These are phyloP conservation scores for Elsinoe fawcettii DNA, from an alignment of 2,329 filamentous ascomycete species.

Conservation along the genomic window DNA sequence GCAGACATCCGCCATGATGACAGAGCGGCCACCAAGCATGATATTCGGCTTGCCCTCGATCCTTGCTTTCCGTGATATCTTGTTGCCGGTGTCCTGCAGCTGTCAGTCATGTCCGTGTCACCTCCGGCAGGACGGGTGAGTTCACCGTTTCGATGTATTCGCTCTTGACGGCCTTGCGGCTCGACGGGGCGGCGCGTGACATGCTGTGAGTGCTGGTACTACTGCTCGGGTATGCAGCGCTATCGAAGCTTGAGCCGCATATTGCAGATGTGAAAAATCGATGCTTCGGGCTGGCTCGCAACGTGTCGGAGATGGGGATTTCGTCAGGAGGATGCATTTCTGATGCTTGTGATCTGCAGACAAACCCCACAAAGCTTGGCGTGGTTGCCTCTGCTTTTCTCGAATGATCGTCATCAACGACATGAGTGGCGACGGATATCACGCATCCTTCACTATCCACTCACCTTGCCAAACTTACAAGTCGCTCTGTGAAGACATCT, in stretches of 20 bases:
- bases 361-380: constrained; percentile 5
- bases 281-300: neutral
- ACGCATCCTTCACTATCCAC: neutral
- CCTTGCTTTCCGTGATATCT: constrained; percentile 84
- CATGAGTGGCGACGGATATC: neutral
- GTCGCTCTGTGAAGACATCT: neutral
- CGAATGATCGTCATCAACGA: neutral
- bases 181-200: constrained; percentile 34
- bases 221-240: neutral
- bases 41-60: constrained; percentile 97
- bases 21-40: constrained; percentile 86
- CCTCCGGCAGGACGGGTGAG: constrained; percentile 10
- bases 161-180: constrained; percentile 62
- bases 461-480: neutral
- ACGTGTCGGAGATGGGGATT: neutral
- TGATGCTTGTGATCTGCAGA: constrained; percentile 7
- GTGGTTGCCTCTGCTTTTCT: neutral
- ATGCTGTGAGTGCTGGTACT: constrained; percentile 27
- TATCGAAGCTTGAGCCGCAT: neutral
- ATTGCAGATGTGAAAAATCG: neutral
- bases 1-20: constrained; percentile 91
- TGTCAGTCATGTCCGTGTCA: neutral
- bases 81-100: constrained; percentile 89
- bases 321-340: constrained; percentile 1
- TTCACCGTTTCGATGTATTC: constrained; percentile 95